phyloP scores from a whole-genome alignment of 495 filamentous ascomycete species.

The Aspergillus saccharolyticus region DNA sequence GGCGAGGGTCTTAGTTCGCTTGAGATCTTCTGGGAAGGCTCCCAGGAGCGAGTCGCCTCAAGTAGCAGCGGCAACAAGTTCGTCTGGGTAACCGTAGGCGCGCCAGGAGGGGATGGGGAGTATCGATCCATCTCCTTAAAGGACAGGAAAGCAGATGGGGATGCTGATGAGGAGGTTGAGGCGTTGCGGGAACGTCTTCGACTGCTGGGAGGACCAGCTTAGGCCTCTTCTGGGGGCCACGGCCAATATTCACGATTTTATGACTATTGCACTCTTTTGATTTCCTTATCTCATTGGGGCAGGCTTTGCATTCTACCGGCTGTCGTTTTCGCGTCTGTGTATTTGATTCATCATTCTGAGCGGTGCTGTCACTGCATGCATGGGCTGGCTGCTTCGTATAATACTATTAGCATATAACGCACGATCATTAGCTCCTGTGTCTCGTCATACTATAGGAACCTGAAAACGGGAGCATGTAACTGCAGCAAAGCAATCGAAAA shows the following conservation, averaged over 20 bases:
- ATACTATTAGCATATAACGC: not conserved
- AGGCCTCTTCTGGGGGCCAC: not conserved
- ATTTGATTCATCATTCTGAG: not conserved
- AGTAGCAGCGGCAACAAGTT: constrained; percentile 62
- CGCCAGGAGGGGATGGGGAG: constrained; percentile 63
- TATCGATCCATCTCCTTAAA: constrained; percentile 43
- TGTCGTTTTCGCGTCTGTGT: not conserved
- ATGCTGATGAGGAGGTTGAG: constrained; percentile 29
- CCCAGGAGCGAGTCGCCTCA: constrained; percentile 46
- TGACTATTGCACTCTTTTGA: not conserved
- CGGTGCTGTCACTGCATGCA: not conserved
- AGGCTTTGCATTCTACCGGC: not conserved
- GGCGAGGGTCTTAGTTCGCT: constrained; percentile 35
- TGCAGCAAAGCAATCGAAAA: no score
- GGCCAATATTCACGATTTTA: not conserved
- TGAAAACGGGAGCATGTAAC: no score
- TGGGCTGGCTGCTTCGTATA: not conserved
- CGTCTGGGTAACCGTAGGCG: constrained; percentile 81
- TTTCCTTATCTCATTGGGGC: not conserved
- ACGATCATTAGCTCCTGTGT: not conserved
- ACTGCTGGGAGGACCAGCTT: constrained; percentile 24
- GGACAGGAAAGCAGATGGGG: constrained; percentile 20
- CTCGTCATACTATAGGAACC: no score
- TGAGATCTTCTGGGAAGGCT: constrained; percentile 63
- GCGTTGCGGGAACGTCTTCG: constrained; percentile 32